Evolutionary conservation across 1,284 basidiomycete species (phyloP).

Genomic region (Ustilago trichophora): DNA sequence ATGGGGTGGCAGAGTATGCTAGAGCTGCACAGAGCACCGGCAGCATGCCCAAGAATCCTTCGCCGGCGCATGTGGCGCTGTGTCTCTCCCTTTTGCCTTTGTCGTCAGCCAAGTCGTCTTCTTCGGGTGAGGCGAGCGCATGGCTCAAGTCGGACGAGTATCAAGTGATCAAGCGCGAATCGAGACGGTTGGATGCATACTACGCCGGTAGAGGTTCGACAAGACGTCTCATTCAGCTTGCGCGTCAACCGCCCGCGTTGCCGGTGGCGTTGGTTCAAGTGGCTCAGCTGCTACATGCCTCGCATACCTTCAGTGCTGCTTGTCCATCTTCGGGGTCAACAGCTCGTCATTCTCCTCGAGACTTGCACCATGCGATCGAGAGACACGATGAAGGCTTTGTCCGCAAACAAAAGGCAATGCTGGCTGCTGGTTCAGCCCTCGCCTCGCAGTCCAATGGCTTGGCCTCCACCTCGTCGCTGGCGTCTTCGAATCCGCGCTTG

Average conservation of each 20-base stretch:
- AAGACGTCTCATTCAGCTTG: slow-evolving; percentile 40
- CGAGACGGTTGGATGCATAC: slow-evolving; percentile 41
- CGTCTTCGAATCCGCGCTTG: slow-evolving; percentile 2
- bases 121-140: slow-evolving; percentile 14
- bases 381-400: slow-evolving; percentile 51
- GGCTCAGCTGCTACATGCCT: slow-evolving; percentile 51
- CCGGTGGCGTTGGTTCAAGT: slow-evolving; percentile 44
- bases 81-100: slow-evolving; percentile 51
- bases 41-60: slow-evolving; percentile 17
- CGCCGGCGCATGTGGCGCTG: slow-evolving; percentile 48
- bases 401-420: slow-evolving; percentile 37
- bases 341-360: slow-evolving; percentile 52
- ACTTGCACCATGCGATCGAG: slow-evolving; percentile 56
- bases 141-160: slow-evolving; percentile 34
- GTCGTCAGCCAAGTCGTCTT: no score
- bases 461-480: slow-evolving; percentile 3
- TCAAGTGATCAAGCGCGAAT: slow-evolving; percentile 35
- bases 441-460: slow-evolving; percentile 2
- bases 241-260: slow-evolving; percentile 39
- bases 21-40: slow-evolving; percentile 18
- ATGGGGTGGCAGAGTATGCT: slow-evolving; percentile 26
- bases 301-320: slow-evolving; percentile 50
- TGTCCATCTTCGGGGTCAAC: slow-evolving; percentile 47
- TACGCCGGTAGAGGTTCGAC: slow-evolving; percentile 47
- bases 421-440: slow-evolving; percentile 9